Evolutionary conservation across 371 early-diverging fungal genomes (phyloP).

Genomic region (Parasitella parasitica): DNA sequence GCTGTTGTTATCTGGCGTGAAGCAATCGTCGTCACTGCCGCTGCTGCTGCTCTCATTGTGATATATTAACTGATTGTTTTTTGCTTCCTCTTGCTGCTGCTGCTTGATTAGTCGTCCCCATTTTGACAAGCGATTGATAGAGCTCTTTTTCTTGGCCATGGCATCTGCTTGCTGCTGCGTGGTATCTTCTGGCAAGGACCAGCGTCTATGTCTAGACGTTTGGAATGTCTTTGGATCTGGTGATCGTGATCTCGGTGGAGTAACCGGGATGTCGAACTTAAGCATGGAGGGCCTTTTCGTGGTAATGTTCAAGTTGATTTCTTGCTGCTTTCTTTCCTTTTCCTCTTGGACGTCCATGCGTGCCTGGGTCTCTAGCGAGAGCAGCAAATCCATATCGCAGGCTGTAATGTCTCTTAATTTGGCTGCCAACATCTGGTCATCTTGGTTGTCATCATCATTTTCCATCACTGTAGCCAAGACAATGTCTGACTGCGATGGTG

Average conservation of each 20-base stretch:
- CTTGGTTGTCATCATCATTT: constrained; percentile 15
- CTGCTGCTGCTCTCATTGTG: not conserved
- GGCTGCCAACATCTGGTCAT: constrained; percentile 4
- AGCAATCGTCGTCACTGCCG: not conserved
- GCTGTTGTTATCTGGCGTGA: not conserved
- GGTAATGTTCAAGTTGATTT: not conserved
- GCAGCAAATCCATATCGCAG: constrained; percentile 30
- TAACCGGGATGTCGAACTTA: constrained; percentile 31
- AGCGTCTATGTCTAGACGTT: constrained; percentile 13
- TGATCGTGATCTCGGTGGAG: constrained; percentile 20
- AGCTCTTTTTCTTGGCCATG: not conserved
- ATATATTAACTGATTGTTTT: not conserved
- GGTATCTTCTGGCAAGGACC: constrained; percentile 24
- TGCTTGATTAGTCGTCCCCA: constrained; percentile 10
- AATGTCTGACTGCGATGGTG: not conserved
- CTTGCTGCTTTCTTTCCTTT: constrained; percentile 5
- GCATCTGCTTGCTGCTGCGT: not conserved
- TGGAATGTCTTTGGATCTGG: constrained; percentile 1
- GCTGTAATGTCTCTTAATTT: constrained; percentile 25
- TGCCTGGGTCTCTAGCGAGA: constrained; percentile 38
- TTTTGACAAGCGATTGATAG: not conserved
- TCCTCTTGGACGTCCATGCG: constrained; percentile 31
- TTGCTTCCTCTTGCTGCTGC: constrained; percentile 12
- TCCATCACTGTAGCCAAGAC: not conserved
- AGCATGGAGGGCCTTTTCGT: constrained; percentile 10